A percentile compares a stretch with the other conserved stretches of the same genome.
Conservation (phyloP, 768 basidiomycete species). For the Hygrocybe coccinea region DNA sequence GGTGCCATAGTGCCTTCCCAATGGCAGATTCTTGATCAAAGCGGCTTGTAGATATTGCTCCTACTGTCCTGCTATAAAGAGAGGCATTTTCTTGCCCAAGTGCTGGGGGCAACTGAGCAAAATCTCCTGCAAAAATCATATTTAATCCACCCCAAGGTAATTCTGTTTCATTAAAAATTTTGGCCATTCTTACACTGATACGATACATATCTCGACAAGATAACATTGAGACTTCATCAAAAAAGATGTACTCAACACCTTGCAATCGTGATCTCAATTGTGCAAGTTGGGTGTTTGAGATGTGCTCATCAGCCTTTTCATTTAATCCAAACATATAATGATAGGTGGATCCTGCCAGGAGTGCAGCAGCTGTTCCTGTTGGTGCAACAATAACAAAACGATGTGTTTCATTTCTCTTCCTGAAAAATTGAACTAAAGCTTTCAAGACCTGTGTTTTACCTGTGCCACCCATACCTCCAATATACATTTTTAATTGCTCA, state of each 20-base stretch:
- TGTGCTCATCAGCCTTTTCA: background rate
- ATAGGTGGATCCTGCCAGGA: slow-evolving; percentile 25
- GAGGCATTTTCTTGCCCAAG: slow-evolving; percentile 9
- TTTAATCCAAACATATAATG: slow-evolving; percentile 13
- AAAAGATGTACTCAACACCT: slow-evolving; percentile 29
- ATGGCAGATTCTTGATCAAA: slow-evolving; percentile 15
- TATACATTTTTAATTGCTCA: slow-evolving; percentile 29
- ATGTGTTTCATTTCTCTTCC: slow-evolving; percentile 22
- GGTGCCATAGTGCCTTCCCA: slow-evolving; percentile 29
- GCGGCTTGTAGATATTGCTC: background rate
- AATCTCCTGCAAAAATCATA: slow-evolving; percentile 37
- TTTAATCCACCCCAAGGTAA: slow-evolving; percentile 33
- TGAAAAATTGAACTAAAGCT: slow-evolving; percentile 23
- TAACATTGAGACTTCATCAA: slow-evolving; percentile 34
- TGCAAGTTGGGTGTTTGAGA: background rate
- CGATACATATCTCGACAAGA: slow-evolving; percentile 28
- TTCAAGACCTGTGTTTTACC: slow-evolving; percentile 32
- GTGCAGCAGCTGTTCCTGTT: slow-evolving; percentile 24
- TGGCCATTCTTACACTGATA: slow-evolving; percentile 26
- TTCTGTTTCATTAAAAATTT: slow-evolving; percentile 11
- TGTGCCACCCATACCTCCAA: slow-evolving; percentile 34
- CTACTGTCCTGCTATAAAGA: slow-evolving; percentile 13
- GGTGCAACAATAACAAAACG: slow-evolving; percentile 23
- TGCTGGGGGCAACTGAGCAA: slow-evolving; percentile 29
- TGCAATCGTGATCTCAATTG: slow-evolving; percentile 6